Conservation (phyloP, 2,329 filamentous ascomycete genomes). For the Colletotrichum spinosum region DNA sequence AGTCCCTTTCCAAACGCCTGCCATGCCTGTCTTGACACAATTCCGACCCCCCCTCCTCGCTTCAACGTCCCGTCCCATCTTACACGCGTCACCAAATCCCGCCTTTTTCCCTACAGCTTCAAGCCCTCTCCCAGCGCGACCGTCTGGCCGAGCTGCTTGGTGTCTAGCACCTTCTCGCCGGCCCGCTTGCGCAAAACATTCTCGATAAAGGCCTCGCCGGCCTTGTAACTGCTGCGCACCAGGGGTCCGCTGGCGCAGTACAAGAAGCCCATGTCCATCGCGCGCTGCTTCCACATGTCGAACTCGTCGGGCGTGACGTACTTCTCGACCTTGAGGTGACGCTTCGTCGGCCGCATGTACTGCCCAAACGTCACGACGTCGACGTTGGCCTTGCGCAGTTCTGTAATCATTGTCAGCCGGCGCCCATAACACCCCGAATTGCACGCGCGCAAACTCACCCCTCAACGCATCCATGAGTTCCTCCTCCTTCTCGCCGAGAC, state of each 20-base stretch:
- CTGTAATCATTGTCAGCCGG: slow-evolving; percentile 8
- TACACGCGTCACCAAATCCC: slow-evolving; percentile 9
- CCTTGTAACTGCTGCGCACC: slow-evolving; percentile 96
- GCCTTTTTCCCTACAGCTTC: slow-evolving; percentile 21
- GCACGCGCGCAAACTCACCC: slow-evolving; percentile 56
- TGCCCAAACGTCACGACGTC: slow-evolving; percentile 99
- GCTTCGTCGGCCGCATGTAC: slow-evolving; percentile 99
- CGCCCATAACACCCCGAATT: not conserved
- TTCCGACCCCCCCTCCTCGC: not conserved
- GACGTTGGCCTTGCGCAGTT: slow-evolving; percentile 79
- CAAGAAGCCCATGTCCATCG: slow-evolving; percentile 94
- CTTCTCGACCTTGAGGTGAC: slow-evolving; percentile 96
- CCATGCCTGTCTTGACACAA: slow-evolving; percentile 27
- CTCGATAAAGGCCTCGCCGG: slow-evolving; percentile 98
- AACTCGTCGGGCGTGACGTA: slow-evolving; percentile 94
- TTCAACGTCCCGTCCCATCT: not conserved
- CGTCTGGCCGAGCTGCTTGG: slow-evolving; percentile 52
- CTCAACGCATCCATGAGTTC: slow-evolving; percentile 84
- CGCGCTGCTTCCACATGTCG: slow-evolving; percentile 89
- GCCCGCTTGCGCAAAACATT: slow-evolving; percentile 92
- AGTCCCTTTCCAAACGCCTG: slow-evolving; percentile 19
- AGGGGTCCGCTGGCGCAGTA: slow-evolving; percentile 96
- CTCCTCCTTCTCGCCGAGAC: slow-evolving; percentile 90
- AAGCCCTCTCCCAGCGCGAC: slow-evolving; percentile 50
- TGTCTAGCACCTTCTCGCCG: slow-evolving; percentile 51